These are phyloP conservation scores for Cenchrus purpureus DNA, from an alignment of 176 grass and related monocot genomes.

Conservation along the genomic window DNA sequence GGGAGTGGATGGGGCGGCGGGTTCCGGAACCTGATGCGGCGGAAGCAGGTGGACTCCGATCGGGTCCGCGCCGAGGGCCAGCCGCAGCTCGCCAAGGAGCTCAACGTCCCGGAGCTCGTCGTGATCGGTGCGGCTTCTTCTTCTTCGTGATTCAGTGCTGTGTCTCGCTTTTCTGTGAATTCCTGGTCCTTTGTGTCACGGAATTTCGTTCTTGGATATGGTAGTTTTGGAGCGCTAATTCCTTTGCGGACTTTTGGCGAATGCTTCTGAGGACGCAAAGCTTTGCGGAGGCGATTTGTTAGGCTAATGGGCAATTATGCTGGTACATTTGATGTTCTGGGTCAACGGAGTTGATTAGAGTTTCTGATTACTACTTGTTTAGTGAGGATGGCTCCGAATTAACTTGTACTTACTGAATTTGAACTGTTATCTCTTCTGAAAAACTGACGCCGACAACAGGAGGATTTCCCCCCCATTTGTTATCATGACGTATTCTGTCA, in stretches of 20 bases:
- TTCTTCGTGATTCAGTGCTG: neutral
- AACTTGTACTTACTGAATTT: neutral
- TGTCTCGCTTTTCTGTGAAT: neutral
- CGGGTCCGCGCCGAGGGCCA: constrained; percentile 57
- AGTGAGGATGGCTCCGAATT: neutral
- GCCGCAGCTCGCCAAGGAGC: constrained; percentile 78
- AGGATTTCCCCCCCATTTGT: neutral
- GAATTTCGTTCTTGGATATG: neutral
- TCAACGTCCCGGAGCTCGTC: constrained; percentile 70
- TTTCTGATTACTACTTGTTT: neutral
- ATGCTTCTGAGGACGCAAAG: neutral
- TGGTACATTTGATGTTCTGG: neutral
- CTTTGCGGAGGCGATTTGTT: neutral
- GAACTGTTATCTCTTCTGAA: neutral
- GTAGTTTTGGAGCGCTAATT: neutral
- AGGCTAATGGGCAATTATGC: neutral
- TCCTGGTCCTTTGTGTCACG: neutral
- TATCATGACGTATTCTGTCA: neutral
- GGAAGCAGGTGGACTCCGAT: constrained; percentile 95
- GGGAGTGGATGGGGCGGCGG: constrained; percentile 38
- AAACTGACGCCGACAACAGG: neutral
- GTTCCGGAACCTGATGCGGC: constrained; percentile 65
- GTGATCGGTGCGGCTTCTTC: constrained; percentile 60
- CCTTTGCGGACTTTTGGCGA: neutral
- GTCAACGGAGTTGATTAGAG: neutral